Evolutionary conservation across 1,284 basidiomycete genomes (phyloP).

Genomic region (Naganishia sp.): DNA sequence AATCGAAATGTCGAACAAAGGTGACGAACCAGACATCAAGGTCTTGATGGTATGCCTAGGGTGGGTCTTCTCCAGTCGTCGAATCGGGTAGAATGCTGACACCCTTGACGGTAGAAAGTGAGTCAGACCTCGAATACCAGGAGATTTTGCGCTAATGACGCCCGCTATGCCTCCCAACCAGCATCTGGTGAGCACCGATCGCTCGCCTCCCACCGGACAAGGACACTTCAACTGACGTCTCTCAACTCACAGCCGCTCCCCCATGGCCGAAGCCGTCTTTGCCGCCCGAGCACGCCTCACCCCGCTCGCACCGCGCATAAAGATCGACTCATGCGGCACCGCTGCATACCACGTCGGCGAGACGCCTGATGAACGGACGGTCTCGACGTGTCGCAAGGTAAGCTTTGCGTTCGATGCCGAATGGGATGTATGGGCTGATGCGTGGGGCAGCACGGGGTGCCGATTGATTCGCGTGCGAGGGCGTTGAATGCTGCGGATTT

Average conservation of each 20-base stretch:
- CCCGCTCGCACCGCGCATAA: constrained; percentile 37
- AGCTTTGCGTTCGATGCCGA: not conserved
- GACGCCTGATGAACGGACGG: constrained; percentile 51
- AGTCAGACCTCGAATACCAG: not conserved
- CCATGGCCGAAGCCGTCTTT: constrained; percentile 55
- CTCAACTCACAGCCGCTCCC: constrained; percentile 43
- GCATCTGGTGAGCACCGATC: not conserved
- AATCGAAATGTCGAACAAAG: not conserved
- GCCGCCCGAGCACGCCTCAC: constrained; percentile 43
- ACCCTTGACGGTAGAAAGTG: not conserved
- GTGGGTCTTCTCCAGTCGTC: constrained; percentile 37
- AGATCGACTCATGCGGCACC: constrained; percentile 54
- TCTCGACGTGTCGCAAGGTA: constrained; percentile 52
- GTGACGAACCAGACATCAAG: constrained; percentile 35
- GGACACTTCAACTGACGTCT: not conserved
- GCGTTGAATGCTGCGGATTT: constrained; percentile 29
- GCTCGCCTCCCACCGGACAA: not conserved
- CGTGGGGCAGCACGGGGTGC: constrained; percentile 24
- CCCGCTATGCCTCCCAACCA: not conserved
- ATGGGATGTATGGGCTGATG: not conserved
- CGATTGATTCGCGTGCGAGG: constrained; percentile 27
- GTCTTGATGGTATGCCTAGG: constrained; percentile 54
- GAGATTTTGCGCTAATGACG: not conserved
- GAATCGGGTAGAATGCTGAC: not conserved
- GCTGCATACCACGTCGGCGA: constrained; percentile 55